Conservation (phyloP, 176 grass and related monocot species). For the Avena atlantica region DNA sequence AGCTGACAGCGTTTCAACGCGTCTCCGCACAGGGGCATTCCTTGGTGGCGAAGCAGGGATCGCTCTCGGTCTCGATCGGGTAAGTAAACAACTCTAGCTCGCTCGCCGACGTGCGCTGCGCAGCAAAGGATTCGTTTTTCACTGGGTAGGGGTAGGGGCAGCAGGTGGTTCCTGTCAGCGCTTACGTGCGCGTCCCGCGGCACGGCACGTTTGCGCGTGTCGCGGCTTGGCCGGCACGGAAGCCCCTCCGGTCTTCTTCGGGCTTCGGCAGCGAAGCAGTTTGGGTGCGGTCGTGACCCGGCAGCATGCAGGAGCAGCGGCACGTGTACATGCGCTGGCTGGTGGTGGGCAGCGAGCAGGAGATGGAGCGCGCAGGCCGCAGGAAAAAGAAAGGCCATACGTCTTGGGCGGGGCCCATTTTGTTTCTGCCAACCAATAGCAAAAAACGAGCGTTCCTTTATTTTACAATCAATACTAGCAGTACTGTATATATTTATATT, state of each 20-base stretch:
- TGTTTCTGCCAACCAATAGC: no score
- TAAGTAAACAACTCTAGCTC: not conserved
- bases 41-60: not conserved
- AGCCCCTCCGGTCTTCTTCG: not conserved
- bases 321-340: not conserved
- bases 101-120: not conserved
- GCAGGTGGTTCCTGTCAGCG: not conserved
- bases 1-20: not conserved
- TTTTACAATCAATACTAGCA: no score
- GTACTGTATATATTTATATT: no score
- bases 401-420: not conserved
- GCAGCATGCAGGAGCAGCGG: not conserved
- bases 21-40: not conserved
- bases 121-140: not conserved
- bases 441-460: no score
- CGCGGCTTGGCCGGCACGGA: conserved; percentile 26
- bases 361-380: not conserved
- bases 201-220: conserved; percentile 14
- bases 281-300: not conserved
- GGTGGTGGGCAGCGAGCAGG: not conserved
- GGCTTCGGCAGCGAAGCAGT: not conserved
- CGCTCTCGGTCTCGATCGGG: not conserved
- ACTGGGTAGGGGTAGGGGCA: not conserved
- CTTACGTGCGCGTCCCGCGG: not conserved
- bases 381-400: not conserved